Conservation (phyloP, 768 basidiomycete species). For the Suillus lakei region DNA sequence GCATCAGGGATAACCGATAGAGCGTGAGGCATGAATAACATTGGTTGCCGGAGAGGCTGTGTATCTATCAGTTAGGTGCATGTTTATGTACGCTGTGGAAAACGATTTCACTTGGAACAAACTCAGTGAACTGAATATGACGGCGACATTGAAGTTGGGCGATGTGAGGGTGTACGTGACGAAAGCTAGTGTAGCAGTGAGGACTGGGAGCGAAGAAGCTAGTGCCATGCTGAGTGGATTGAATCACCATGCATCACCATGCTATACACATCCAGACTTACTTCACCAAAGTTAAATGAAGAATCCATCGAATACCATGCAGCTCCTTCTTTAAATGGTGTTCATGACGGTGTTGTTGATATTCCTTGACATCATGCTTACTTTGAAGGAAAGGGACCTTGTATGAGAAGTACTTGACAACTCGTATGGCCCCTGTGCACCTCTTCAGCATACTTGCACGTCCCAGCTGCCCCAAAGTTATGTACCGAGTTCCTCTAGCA, state of each 20-base stretch:
- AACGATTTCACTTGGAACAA: conserved; percentile 51
- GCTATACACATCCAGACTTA: not conserved
- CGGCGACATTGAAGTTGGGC: conserved; percentile 61
- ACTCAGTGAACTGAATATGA: conserved; percentile 70
- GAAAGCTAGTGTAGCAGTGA: conserved; percentile 70
- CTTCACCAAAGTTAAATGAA: not conserved
- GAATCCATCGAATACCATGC: conserved; percentile 3
- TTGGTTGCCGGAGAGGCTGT: conserved; percentile 68
- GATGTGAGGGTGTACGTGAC: conserved; percentile 64
- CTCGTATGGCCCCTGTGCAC: conserved; percentile 59
- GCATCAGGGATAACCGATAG: conserved; percentile 69
- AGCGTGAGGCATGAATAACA: conserved; percentile 67
- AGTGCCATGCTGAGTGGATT: conserved; percentile 31
- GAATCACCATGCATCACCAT: not conserved
- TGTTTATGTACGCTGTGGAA: not conserved
- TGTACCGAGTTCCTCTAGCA: conserved; percentile 67
- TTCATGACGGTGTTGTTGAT: conserved; percentile 3
- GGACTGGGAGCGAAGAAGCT: conserved; percentile 62
- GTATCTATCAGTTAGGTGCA: not conserved
- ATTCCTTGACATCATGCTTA: conserved; percentile 33
- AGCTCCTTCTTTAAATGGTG: conserved; percentile 24
- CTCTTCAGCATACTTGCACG: not conserved
- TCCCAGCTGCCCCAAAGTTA: not conserved
- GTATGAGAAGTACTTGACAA: conserved; percentile 81
- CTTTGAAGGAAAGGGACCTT: conserved; percentile 70